Conservation (phyloP, 768 basidiomycete species). For the Leccinum subtestaceum region DNA sequence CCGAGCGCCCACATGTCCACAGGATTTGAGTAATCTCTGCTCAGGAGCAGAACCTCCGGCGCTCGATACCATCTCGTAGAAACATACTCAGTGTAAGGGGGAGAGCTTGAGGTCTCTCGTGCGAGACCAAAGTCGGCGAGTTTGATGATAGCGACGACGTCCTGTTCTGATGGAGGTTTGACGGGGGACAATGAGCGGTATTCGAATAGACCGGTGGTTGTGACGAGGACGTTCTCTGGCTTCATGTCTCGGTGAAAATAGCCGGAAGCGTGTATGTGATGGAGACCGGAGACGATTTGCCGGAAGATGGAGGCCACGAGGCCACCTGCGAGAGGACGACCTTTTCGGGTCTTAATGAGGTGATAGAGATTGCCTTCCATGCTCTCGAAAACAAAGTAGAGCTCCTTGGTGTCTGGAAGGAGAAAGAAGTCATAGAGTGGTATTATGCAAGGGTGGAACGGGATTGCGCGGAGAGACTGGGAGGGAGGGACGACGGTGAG, state of each 20-base stretch:
- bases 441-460: constrained; percentile 95
- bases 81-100: constrained; percentile 98
- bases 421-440: constrained; percentile 99
- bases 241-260: constrained; percentile 99
- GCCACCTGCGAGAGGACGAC: constrained; percentile 93
- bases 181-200: constrained; percentile 79
- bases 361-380: constrained; percentile 99
- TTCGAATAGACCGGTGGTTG: constrained; percentile 92
- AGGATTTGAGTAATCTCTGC: constrained; percentile 91
- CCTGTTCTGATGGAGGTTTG: constrained; percentile 73
- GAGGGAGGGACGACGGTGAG: constrained; percentile 11
- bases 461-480: constrained; percentile 91
- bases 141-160: constrained; percentile 96
- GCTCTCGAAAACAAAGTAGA: constrained; percentile 99
- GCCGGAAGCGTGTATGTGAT: constrained; percentile 88
- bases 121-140: constrained; percentile 98
- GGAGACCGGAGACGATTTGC: constrained; percentile 85
- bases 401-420: constrained; percentile 90
- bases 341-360: constrained; percentile 95
- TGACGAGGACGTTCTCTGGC: constrained; percentile 97
- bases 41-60: constrained; percentile 90
- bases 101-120: constrained; percentile 78
- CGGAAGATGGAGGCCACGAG: constrained; percentile 93
- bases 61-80: constrained; percentile 99
- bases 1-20: constrained; percentile 99